phyloP scores from a whole-genome alignment of 306 rosid genomes.

The Delonix regia region DNA sequence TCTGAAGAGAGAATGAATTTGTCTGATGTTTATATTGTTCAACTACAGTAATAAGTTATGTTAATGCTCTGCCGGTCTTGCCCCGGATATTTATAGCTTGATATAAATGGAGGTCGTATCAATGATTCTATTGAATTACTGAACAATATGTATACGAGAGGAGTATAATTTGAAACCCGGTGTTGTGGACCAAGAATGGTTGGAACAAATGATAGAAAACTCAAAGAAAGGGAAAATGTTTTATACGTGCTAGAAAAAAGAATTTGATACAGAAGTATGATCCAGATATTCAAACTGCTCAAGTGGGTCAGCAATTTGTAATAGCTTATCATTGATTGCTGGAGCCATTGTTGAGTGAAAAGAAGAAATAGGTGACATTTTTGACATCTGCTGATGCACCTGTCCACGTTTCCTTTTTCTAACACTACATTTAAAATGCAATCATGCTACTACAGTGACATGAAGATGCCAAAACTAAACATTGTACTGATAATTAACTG shows the following conservation, averaged over 20 bases:
- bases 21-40: neutral
- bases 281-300: constrained; percentile 25
- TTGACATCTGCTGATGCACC: constrained; percentile 1
- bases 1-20: neutral
- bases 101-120: neutral
- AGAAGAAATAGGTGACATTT: constrained; percentile 3
- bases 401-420: constrained; percentile 19
- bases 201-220: neutral
- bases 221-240: neutral
- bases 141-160: neutral
- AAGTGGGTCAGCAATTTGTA: neutral
- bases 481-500: neutral
- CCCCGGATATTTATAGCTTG: neutral
- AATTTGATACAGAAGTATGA: constrained; percentile 11
- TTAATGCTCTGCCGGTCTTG: no score
- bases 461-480: constrained; percentile 24
- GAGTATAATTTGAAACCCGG: neutral
- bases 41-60: neutral
- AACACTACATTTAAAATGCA: constrained; percentile 20
- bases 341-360: neutral
- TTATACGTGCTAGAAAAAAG: neutral
- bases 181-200: neutral
- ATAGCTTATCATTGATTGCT: neutral
- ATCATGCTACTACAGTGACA: constrained; percentile 29
- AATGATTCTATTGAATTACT: neutral